phyloP scores from a whole-genome alignment of 371 early-diverging fungal genomes.

The Syncephalis fuscata region DNA sequence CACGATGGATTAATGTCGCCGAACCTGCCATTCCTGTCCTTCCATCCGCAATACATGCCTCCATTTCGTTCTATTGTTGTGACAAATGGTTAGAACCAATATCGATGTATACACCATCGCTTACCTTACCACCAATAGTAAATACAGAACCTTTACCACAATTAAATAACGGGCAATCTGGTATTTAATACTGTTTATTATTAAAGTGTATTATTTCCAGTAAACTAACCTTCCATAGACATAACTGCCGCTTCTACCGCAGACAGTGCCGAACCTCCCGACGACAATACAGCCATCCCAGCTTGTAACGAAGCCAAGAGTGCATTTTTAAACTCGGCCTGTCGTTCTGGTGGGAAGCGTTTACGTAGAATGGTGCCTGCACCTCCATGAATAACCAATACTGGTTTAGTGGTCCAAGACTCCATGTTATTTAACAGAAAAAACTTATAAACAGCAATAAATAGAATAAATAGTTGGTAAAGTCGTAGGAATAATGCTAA shows the following conservation, averaged over 20 bases:
- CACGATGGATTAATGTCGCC: conserved; percentile 14
- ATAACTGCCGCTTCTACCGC: conserved; percentile 23
- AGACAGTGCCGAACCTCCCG: conserved; percentile 17
- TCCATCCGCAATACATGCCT: conserved; percentile 29
- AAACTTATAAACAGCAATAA: too few relatives aligned
- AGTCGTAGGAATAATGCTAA: too few relatives aligned
- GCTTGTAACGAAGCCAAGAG: conserved; percentile 12
- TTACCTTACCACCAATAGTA: conserved; percentile 19
- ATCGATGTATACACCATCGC: neutral
- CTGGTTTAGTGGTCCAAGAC: neutral
- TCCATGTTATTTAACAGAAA: too few relatives aligned
- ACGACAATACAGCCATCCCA: conserved; percentile 15
- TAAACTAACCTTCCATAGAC: conserved; percentile 18
- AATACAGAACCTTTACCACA: conserved; percentile 32
- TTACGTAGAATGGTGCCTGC: conserved; percentile 21
- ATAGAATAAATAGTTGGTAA: too few relatives aligned
- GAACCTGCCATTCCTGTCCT: conserved; percentile 13
- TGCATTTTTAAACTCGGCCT: conserved; percentile 12
- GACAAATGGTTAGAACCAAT: neutral
- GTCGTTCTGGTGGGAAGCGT: conserved; percentile 10
- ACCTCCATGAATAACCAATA: conserved; percentile 27
- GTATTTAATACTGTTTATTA: too few relatives aligned
- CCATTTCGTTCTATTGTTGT: conserved; percentile 13
- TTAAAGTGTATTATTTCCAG: too few relatives aligned
- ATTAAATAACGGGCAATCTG: conserved; percentile 27